These are phyloP conservation scores for Gremmenia infestans DNA, from an alignment of 2,329 filamentous ascomycete species.

Conservation along the genomic window DNA sequence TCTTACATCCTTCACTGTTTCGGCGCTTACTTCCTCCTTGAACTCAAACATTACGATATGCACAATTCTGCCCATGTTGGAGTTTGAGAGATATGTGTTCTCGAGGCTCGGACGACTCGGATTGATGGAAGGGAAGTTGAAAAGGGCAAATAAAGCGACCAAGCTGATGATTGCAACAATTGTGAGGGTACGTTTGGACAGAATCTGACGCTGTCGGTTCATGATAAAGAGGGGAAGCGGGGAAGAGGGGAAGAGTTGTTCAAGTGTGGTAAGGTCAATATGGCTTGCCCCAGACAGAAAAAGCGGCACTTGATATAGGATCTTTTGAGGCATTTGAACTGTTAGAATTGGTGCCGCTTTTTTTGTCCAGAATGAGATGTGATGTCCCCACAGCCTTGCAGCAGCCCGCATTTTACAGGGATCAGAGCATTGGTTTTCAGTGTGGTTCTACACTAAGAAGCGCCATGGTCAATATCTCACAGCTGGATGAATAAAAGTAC, in stretches of 20 bases:
- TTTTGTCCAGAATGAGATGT: too few relatives aligned
- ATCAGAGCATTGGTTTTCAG: too few relatives aligned
- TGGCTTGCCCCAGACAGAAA: too few relatives aligned
- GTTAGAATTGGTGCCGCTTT: too few relatives aligned
- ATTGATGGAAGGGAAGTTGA: background rate
- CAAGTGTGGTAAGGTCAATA: too few relatives aligned
- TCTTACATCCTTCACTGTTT: conserved; percentile 50
- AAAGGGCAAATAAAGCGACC: background rate
- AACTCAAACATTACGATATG: conserved; percentile 66
- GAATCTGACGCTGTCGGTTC: background rate
- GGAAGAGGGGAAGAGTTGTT: too few relatives aligned
- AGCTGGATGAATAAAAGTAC: too few relatives aligned
- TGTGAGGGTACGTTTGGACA: background rate
- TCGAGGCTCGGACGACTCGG: background rate
- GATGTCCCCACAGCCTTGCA: too few relatives aligned
- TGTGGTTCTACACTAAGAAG: too few relatives aligned
- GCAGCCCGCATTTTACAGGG: too few relatives aligned
- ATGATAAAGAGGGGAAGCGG: background rate
- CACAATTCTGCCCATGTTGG: conserved; percentile 49
- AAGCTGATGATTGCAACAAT: background rate
- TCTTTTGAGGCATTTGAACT: too few relatives aligned
- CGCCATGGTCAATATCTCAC: too few relatives aligned
- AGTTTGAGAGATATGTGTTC: background rate
- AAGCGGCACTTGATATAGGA: background rate
- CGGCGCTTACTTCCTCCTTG: conserved; percentile 43